Evolutionary conservation across 176 grass and related monocot genomes (phyloP).

Genomic region (Phoenix dactylifera): DNA sequence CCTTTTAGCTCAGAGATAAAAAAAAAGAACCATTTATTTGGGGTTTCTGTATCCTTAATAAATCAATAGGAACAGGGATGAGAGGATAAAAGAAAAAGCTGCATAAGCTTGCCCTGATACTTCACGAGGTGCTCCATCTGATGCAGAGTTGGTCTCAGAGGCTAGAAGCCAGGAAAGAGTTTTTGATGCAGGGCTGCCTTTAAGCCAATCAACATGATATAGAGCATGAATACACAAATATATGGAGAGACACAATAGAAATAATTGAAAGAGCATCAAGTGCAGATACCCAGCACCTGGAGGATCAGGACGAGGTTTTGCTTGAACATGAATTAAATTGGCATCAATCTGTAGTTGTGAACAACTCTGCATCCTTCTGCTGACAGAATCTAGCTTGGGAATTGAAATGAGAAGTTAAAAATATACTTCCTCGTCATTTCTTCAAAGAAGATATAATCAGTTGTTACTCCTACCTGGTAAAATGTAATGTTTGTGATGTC

Average conservation of each 20-base stretch:
- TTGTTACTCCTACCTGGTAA: slow-evolving; percentile 46
- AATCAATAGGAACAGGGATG: too few relatives aligned
- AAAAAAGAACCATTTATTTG: too few relatives aligned
- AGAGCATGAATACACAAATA: too few relatives aligned
- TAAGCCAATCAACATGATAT: not conserved
- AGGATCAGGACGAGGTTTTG: slow-evolving; percentile 44
- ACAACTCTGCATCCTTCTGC: slow-evolving; percentile 40
- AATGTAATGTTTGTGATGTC: slow-evolving; percentile 83
- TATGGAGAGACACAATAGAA: too few relatives aligned
- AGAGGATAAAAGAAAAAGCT: too few relatives aligned
- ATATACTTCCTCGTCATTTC: slow-evolving; percentile 10
- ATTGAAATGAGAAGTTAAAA: slow-evolving; percentile 22
- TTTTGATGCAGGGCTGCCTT: slow-evolving; percentile 45
- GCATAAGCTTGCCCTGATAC: slow-evolving; percentile 31
- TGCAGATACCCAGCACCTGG: slow-evolving; percentile 44
- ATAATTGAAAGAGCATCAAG: slow-evolving; percentile 15
- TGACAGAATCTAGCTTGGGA: slow-evolving; percentile 30
- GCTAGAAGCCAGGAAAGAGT: slow-evolving; percentile 92
- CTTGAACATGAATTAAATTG: slow-evolving; percentile 30
- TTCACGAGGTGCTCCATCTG: slow-evolving; percentile 28
- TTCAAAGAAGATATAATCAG: not conserved
- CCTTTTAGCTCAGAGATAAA: too few relatives aligned
- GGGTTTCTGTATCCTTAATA: too few relatives aligned
- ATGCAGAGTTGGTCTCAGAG: slow-evolving; percentile 56
- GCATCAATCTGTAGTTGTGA: slow-evolving; percentile 39